Evolutionary conservation across 495 filamentous ascomycete species (phyloP).

Genomic region (Stereocaulon alpinum): DNA sequence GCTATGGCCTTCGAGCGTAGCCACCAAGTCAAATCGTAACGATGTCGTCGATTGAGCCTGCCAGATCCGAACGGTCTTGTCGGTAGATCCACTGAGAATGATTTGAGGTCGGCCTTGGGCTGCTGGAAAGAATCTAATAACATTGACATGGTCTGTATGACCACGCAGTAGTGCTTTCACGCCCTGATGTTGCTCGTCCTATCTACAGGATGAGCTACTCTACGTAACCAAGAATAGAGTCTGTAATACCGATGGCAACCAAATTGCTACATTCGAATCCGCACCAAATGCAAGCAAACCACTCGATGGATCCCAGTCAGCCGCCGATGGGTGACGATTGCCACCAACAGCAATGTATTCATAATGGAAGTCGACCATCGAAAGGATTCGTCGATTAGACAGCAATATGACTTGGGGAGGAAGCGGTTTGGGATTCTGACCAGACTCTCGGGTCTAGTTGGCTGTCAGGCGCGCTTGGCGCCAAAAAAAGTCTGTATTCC

Average conservation of each 20-base stretch:
- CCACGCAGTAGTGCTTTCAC: slow-evolving; percentile 63
- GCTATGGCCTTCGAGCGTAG: slow-evolving; percentile 51
- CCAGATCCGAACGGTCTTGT: slow-evolving; percentile 74
- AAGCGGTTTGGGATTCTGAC: too few relatives aligned
- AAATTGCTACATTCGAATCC: slow-evolving; percentile 78
- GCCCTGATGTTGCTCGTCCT: slow-evolving; percentile 45
- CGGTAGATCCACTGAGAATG: slow-evolving; percentile 71
- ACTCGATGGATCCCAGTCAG: slow-evolving; percentile 71
- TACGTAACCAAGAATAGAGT: neutral
- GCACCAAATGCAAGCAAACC: slow-evolving; percentile 82
- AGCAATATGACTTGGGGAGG: neutral
- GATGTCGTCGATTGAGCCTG: slow-evolving; percentile 20
- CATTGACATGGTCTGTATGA: slow-evolving; percentile 74
- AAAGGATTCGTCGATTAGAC: neutral
- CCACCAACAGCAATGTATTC: slow-evolving; percentile 76
- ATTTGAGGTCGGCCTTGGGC: slow-evolving; percentile 38
- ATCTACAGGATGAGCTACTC: slow-evolving; percentile 12
- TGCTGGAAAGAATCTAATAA: slow-evolving; percentile 62
- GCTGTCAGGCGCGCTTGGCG: too few relatives aligned
- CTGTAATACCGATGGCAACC: slow-evolving; percentile 61
- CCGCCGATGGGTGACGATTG: slow-evolving; percentile 78
- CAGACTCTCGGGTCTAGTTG: too few relatives aligned
- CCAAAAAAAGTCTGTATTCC: too few relatives aligned
- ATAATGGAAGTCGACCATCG: slow-evolving; percentile 37
- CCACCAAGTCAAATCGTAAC: slow-evolving; percentile 33